Conservation (phyloP, 768 basidiomycete species). For the Agrocybe pediades region DNA sequence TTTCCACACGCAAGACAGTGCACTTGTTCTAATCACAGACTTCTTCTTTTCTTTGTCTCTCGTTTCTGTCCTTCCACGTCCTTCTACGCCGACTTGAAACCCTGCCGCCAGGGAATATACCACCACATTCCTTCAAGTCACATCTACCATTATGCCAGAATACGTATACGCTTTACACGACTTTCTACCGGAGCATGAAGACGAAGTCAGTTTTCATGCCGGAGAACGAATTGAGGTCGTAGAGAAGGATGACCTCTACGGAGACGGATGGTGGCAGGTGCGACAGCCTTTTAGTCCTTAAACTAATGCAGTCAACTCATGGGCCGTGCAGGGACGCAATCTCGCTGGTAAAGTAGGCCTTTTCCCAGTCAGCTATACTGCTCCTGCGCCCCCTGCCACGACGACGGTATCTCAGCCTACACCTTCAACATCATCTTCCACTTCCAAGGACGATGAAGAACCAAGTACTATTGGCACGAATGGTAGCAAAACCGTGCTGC, state of each 20-base stretch:
- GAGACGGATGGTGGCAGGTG: slow-evolving; percentile 93
- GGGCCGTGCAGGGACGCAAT: slow-evolving; percentile 70
- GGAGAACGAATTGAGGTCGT: slow-evolving; percentile 89
- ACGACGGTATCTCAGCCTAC: slow-evolving; percentile 33
- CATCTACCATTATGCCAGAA: slow-evolving; percentile 56
- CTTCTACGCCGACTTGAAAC: not conserved
- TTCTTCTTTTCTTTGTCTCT: slow-evolving; percentile 1
- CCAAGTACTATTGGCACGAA: not conserved
- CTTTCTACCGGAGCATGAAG: slow-evolving; percentile 90
- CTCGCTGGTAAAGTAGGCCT: slow-evolving; percentile 80
- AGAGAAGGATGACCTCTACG: slow-evolving; percentile 91
- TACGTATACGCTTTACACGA: slow-evolving; percentile 89
- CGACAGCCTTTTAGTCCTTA: slow-evolving; percentile 16
- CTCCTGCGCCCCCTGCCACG: slow-evolving; percentile 53
- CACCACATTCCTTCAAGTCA: slow-evolving; percentile 7
- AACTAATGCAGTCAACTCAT: not conserved
- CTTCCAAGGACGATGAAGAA: slow-evolving; percentile 14
- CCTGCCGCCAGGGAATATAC: slow-evolving; percentile 10
- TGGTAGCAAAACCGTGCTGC: slow-evolving; percentile 14
- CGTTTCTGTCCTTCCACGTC: slow-evolving; percentile 4
- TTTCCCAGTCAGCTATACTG: slow-evolving; percentile 90
- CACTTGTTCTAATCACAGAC: slow-evolving; percentile 7
- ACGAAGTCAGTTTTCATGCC: slow-evolving; percentile 84
- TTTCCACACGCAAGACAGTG: slow-evolving; percentile 12
- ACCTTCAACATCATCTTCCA: slow-evolving; percentile 7